Conservation (phyloP, 306 rosid genomes). For the Hippophae gyantsensis region DNA sequence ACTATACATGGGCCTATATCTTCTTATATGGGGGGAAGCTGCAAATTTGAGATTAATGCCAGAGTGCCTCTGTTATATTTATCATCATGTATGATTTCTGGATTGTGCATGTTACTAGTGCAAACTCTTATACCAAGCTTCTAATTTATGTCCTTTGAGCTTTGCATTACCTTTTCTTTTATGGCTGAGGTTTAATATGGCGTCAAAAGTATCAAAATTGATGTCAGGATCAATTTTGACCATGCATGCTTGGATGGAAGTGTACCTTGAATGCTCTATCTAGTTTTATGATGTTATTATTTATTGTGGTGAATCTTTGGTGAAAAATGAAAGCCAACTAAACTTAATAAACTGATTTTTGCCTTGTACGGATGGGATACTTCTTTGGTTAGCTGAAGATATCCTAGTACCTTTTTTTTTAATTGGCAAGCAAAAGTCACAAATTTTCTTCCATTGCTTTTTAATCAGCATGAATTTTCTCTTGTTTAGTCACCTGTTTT, state of each 20-base stretch:
- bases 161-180: neutral
- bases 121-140: neutral
- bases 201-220: neutral
- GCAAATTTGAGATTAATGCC: conserved; percentile 99
- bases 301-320: no score
- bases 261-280: no score
- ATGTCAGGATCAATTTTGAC: neutral
- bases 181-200: neutral
- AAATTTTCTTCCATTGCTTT: neutral
- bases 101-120: neutral
- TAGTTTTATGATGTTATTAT: no score
- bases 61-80: conserved; percentile 94
- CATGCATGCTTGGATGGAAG: no score
- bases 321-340: no score
- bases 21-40: conserved; percentile 99
- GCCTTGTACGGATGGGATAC: no score
- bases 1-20: conserved; percentile 92
- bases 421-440: no score
- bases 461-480: no score
- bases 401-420: no score
- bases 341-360: no score
- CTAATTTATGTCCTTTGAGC: neutral
- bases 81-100: conserved; percentile 71
- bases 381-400: no score
- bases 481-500: no score